Percentiles rank a stretch among this genome's conserved stretches.
These are phyloP conservation scores for Pyrenochaeta sp. DNA, from an alignment of 2,329 filamentous ascomycete genomes.

Conservation along the genomic window DNA sequence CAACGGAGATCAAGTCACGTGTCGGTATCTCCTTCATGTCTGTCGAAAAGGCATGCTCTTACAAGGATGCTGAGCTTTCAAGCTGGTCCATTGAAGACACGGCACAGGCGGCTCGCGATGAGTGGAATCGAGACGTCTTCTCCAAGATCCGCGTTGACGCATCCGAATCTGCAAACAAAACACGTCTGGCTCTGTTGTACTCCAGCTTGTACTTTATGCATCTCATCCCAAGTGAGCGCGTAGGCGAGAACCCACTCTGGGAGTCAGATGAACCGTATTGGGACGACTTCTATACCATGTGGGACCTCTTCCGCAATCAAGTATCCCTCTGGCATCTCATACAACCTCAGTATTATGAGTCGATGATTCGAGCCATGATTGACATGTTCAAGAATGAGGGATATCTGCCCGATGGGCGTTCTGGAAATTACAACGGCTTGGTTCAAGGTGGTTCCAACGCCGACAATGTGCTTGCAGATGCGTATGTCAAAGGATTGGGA, in stretches of 20 bases:
- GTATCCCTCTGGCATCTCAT: slow-evolving; percentile 62
- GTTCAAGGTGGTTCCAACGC: slow-evolving; percentile 48
- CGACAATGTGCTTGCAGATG: slow-evolving; percentile 67
- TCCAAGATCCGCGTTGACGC: slow-evolving; percentile 59
- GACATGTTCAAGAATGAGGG: slow-evolving; percentile 69
- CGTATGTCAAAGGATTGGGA: slow-evolving; percentile 69
- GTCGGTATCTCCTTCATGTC: slow-evolving; percentile 60
- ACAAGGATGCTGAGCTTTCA: slow-evolving; percentile 56
- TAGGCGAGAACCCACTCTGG: slow-evolving; percentile 74
- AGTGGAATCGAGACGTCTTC: slow-evolving; percentile 63
- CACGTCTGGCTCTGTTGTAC: slow-evolving; percentile 41
- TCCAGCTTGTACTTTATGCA: slow-evolving; percentile 48
- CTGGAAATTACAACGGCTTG: slow-evolving; percentile 63
- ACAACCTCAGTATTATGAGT: slow-evolving; percentile 68
- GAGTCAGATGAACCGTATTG: slow-evolving; percentile 69
- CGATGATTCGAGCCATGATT: slow-evolving; percentile 74
- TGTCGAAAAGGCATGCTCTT: slow-evolving; percentile 56
- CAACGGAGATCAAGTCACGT: slow-evolving; percentile 55
- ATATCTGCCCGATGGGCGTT: slow-evolving; percentile 74
- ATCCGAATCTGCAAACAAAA: slow-evolving; percentile 36
- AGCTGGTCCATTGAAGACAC: slow-evolving; percentile 53
- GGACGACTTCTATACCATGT: slow-evolving; percentile 77
- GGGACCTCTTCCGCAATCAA: slow-evolving; percentile 71
- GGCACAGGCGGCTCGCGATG: slow-evolving; percentile 49
- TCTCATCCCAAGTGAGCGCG: slow-evolving; percentile 44